A percentile compares a stretch with the other conserved stretches of the same genome.
Conservation (phyloP, 139 green algal genomes). For the Coelastrella sp. region DNA sequence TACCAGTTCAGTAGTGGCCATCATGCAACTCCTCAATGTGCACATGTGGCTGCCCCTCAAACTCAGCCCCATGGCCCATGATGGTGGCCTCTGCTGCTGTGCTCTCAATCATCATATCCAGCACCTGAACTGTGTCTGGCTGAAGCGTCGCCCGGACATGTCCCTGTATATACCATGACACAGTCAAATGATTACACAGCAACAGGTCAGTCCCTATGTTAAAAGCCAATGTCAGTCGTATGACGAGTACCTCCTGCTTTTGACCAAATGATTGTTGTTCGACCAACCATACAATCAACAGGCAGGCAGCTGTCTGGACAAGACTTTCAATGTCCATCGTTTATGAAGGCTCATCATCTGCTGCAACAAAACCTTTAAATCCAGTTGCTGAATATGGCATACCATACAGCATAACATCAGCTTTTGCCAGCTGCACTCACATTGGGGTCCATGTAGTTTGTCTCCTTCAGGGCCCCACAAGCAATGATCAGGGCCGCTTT, state of each 20-base stretch:
- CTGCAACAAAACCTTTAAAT: no score
- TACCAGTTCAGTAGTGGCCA: neutral
- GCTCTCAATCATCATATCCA: slow-evolving; percentile 35
- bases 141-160: neutral
- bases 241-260: no score
- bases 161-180: neutral
- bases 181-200: no score
- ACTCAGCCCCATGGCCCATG: neutral
- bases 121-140: slow-evolving; percentile 27
- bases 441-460: slow-evolving; percentile 35
- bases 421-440: neutral
- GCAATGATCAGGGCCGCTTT: slow-evolving; percentile 34
- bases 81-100: neutral
- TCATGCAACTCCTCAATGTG: slow-evolving; percentile 20
- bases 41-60: neutral
- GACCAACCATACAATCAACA: no score
- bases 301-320: no score
- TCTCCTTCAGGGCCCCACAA: slow-evolving; percentile 33
- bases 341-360: no score
- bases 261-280: no score
- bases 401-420: neutral
- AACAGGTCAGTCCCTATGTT: no score
- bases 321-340: no score
- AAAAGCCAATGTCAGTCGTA: no score
- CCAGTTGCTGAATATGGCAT: no score